Evolutionary conservation across 2,329 filamentous ascomycete genomes (phyloP), one percentile per base, ranked within the genome.

Genomic region (Colletotrichum orbiculare): DNA sequence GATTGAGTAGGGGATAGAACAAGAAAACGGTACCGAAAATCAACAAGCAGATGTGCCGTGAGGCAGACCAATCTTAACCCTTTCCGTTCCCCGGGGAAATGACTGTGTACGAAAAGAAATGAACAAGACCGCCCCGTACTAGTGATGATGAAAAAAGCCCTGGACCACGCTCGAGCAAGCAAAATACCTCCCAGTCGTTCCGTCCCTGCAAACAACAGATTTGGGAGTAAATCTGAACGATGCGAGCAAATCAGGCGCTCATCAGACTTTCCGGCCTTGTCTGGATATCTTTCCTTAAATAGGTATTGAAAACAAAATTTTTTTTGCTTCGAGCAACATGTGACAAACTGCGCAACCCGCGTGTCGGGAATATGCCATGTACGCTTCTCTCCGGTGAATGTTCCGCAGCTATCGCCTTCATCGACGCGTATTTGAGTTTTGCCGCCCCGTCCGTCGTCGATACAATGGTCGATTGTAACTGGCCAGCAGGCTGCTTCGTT

Each of bases 1-100:
- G 61, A 69, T 67, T 62, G 49, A 25, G 25, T 25, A 25, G 25
- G 25, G 25, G 25, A 25, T 25, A 25, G 25, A 25, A 25, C 25
- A 4, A 25, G 25, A 25, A 25, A 25, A 25, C 25, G 25, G 25
- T 25, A 25, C 25, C 3, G 25, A 25, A 69, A 54, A 68, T 37
- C 43, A 49, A 57, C 38, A 73, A 69, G 25, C 56, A 70, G 66
- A 73, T 69, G 68, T 72, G 74, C 75, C 75, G 75, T 68, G 75
- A 77, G 75, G 75, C 75, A 72, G 71, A 69, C 73, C 73, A 74
- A 69, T 75, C 72, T 75, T 75, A 72, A 69, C 68, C 71, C 70
- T 54, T 64, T 58, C 67, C 43, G 67, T 67, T 58, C 56, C 55
- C 54, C 33, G 42, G 60, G 60, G 43, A 56, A 64, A 69, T 59